Base-by-base conservation (phyloP, 805 yeast species). In the Kodamaea sagamina region DNA sequence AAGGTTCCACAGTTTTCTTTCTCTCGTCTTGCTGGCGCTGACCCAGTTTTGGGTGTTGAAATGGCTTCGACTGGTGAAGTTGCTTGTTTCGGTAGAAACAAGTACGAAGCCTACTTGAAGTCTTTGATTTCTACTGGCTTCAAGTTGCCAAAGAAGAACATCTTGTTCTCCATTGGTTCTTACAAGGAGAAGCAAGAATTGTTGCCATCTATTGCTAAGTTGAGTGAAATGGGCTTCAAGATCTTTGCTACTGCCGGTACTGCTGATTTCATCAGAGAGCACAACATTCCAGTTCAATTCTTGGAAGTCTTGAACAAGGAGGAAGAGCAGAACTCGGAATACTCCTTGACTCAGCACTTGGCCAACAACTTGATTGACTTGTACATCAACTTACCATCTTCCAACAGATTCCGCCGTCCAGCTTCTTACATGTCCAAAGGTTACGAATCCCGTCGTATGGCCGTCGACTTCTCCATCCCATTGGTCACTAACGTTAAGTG, bases 61-160 rank as follows among this genome's bases (percentile, higher is more conserved):
- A 92, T 92, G 98, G 97, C 98, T 13, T 92, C 97, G 22, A 92
- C 98, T 49, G 98, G 98, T 77, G 98, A 89, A 68, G 97, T 90
- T 61, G 99, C 99, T 39, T 81, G 95, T 50, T 92, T 93, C 62
- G 99, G 99, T 59, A 89, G 78, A 61, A 84, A 90, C 75, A 92
- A 92, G 70, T 90, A 89, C 62, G 99, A 95, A 73, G 99, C 99
- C 16, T 93, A 93, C 73, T 70, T 93, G 71, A 95, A 93, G 72
- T 86, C 97, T 22, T 77, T 93, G 67, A 76, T 93, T 46, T 89
- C 99, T 10, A 89, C 97, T 43, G 99, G 99, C 13, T 89, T 93
- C 82, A 83, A 82, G 60, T 72, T 92, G 50, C 99, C 99, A 57
- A 87, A 87, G 81, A 90, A 89, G 75, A 93, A 93, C 72, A 86